Base-by-base conservation (phyloP, 2,329 filamentous ascomycete genomes). In the Simplicillium sp. region DNA sequence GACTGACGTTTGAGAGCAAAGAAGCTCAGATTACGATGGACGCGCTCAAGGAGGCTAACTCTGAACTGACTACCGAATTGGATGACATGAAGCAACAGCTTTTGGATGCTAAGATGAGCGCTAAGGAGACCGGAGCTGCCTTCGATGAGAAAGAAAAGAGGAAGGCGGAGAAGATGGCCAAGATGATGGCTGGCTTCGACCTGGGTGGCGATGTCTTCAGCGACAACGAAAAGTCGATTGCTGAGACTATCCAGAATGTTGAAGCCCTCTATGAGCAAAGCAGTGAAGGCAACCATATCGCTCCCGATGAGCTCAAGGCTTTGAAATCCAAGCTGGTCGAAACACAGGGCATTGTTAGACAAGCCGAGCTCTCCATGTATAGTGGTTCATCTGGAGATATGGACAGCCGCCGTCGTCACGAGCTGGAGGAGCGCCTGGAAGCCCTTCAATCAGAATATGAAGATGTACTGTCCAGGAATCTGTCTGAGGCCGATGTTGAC, bases 151-250 rank as follows among this genome's bases (percentile, higher is more conserved):
- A 98, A 73, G 94, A 97, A 66, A 90, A 88, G 72, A 89, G 88
- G 68, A 98, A 98, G 74, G 87, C 89, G 1, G 92, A 98, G 67
- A 92, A 94, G 66, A 98, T 98, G 92, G 92, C 92, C 34, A 86
- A 96, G 74, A 98, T 98, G 92, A 96, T 98, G 90, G 92, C 92
- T 44, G 88, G 90, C 3, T 97, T 98, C 54, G 90, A 98, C 55
- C 77, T 98, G 29, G 90, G 88, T 35, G 83, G 84, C 37, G 89
- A 96, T 43, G 82, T 94, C 28, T 94, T 97, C 60, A 95, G 88
- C 50, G 85, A 92, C 44, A 95, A 95, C 52, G 92, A 98, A 62
- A 77, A 82, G 48, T 82, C 80, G 38, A 86, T 98, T 44, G 80
- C 85, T 44, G 80, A 84, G 47, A 82, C 88, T 47, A 90, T 97